A percentile compares a stretch with the other conserved stretches of the same genome.
These are phyloP conservation scores for Cladophialophora psammophila DNA, from an alignment of 2,329 filamentous ascomycete species.

Conservation along the genomic window DNA sequence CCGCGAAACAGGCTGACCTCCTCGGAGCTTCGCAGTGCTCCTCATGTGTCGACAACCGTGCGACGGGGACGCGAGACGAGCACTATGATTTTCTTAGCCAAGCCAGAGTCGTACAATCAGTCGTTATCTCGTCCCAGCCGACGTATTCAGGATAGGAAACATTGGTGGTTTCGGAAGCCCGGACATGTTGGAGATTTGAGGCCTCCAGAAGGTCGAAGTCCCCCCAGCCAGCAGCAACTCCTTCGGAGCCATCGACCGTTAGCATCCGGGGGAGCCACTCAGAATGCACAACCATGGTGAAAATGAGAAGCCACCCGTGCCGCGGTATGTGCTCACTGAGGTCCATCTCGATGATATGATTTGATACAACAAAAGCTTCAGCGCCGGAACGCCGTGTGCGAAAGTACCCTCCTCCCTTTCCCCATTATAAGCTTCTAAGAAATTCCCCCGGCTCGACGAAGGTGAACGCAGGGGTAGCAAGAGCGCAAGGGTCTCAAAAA, in stretches of 20 bases:
- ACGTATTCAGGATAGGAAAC: not conserved
- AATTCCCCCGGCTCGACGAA: conserved; percentile 9
- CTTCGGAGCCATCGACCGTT: not conserved
- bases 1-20: not conserved
- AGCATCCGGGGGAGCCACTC: not conserved
- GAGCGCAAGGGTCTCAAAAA: not conserved
- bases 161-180: conserved; percentile 7
- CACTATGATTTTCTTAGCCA: not conserved
- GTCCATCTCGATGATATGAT: not conserved
- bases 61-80: not conserved
- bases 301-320: not conserved
- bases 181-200: not conserved
- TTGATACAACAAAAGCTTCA: conserved; percentile 6
- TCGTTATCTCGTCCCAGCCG: not conserved
- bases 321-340: not conserved
- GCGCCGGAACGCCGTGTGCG: conserved; percentile 2
- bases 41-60: not conserved
- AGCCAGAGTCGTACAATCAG: not conserved
- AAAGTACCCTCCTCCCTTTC: not conserved
- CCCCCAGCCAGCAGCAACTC: not conserved
- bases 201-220: conserved; percentile 4
- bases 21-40: conserved; percentile 3
- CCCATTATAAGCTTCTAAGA: not conserved
- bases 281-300: not conserved
- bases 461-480: conserved; percentile 1